phyloP scores from a whole-genome alignment of 2,329 filamentous ascomycete species.

The Scopulariopsis brevicaulis region DNA sequence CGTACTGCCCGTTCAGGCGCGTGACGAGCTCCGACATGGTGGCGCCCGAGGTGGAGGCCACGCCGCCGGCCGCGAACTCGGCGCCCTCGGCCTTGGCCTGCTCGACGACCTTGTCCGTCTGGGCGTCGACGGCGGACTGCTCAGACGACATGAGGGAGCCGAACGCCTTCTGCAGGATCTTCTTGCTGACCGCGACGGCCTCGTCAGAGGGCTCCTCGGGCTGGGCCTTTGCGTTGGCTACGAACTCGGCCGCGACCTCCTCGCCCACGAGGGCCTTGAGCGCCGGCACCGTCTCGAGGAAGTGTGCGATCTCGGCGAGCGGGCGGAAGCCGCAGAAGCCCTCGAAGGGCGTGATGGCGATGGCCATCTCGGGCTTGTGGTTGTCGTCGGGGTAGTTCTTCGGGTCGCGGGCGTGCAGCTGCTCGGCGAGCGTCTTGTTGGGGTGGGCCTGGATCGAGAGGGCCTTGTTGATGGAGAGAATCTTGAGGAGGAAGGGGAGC shows the following conservation, averaged over 20 bases:
- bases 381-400: constrained; percentile 99
- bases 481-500: constrained; percentile 95
- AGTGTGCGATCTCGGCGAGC: constrained; percentile 74
- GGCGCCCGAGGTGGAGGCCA: constrained; percentile 53
- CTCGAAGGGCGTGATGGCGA: constrained; percentile 92
- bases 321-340: constrained; percentile 94
- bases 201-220: constrained; percentile 32
- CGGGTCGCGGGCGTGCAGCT: constrained; percentile 73
- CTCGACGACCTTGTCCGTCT: constrained; percentile 57
- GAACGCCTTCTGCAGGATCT: constrained; percentile 67
- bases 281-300: constrained; percentile 48
- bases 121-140: constrained; percentile 38
- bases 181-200: constrained; percentile 48
- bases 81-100: constrained; percentile 57
- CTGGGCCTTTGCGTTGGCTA: constrained; percentile 25
- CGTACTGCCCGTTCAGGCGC: constrained; percentile 74
- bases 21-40: constrained; percentile 67
- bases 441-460: constrained; percentile 95
- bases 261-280: constrained; percentile 58
- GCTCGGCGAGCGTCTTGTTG: constrained; percentile 82
- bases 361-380: constrained; percentile 99
- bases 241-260: constrained; percentile 45
- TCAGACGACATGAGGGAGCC: constrained; percentile 70
- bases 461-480: constrained; percentile 90
- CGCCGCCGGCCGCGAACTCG: constrained; percentile 65